phyloP scores from a whole-genome alignment of 1,284 basidiomycete species.

The Rhodofomes roseus region DNA sequence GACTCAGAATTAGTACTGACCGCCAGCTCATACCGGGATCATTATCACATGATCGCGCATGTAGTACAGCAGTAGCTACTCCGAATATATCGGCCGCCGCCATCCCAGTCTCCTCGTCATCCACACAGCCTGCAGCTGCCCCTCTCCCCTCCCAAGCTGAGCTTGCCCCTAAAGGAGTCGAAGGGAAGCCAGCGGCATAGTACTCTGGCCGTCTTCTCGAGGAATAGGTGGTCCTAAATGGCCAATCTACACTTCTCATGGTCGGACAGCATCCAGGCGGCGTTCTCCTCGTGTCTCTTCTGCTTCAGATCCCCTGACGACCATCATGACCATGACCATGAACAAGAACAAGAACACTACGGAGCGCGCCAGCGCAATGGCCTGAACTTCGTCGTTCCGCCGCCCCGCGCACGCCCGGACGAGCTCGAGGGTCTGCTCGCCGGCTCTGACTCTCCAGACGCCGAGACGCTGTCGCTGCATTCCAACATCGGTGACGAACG shows the following conservation, averaged over 20 bases:
- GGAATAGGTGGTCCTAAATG: too few species aligned
- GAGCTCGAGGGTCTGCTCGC: slow-evolving; percentile 59
- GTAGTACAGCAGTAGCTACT: too few species aligned
- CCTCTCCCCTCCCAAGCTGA: too few species aligned
- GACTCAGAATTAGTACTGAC: too few species aligned
- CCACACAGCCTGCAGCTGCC: too few species aligned
- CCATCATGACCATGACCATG: slow-evolving; percentile 17
- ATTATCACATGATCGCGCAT: too few species aligned
- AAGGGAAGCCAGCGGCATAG: too few species aligned
- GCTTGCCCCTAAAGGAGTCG: too few species aligned
- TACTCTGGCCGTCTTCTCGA: too few species aligned
- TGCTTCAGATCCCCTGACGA: slow-evolving; percentile 36
- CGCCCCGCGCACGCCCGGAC: slow-evolving; percentile 43
- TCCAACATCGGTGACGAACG: slow-evolving; percentile 49
- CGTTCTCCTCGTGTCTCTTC: slow-evolving; percentile 53
- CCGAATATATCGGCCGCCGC: too few species aligned
- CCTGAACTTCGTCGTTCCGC: slow-evolving; percentile 30
- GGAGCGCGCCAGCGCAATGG: slow-evolving; percentile 14
- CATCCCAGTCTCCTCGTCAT: too few species aligned
- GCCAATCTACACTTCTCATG: slow-evolving; percentile 45
- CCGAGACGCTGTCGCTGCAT: slow-evolving; percentile 61
- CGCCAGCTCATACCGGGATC: too few species aligned
- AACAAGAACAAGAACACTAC: slow-evolving; percentile 21
- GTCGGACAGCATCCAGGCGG: slow-evolving; percentile 54
- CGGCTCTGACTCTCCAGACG: slow-evolving; percentile 47